Evolutionary conservation across 2,329 filamentous ascomycete species (phyloP).

Genomic region (Hirsutella minnesotensis): DNA sequence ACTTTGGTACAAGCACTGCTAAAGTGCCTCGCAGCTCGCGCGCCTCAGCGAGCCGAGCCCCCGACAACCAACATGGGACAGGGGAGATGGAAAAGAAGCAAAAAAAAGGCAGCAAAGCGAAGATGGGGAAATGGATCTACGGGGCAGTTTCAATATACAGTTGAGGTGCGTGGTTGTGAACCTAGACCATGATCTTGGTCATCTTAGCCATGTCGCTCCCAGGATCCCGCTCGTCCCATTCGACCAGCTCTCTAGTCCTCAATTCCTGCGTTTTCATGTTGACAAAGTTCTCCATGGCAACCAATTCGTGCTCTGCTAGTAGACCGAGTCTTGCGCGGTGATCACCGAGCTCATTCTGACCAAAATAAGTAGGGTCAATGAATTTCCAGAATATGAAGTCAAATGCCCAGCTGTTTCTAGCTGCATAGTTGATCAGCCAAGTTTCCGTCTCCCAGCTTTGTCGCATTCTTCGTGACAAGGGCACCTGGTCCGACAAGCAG

Average conservation of each 20-base stretch:
- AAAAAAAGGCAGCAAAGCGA: too few relatives aligned
- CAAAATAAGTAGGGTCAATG: conserved; percentile 20
- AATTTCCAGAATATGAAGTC: conserved; percentile 24
- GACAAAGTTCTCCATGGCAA: not conserved
- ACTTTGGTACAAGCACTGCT: too few relatives aligned
- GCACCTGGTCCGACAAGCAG: not conserved
- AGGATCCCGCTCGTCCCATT: not conserved
- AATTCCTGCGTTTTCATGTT: not conserved
- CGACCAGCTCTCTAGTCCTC: not conserved
- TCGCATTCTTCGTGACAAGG: conserved; percentile 18
- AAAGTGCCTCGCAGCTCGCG: too few relatives aligned
- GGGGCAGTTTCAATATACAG: too few relatives aligned
- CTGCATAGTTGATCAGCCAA: conserved; percentile 21
- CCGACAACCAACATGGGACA: too few relatives aligned
- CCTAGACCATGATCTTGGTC: too few relatives aligned
- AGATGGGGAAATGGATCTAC: too few relatives aligned
- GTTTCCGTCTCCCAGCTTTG: conserved; percentile 21
- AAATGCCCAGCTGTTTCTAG: conserved; percentile 23
- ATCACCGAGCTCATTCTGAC: conserved; percentile 7
- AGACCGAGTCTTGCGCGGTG: conserved; percentile 10
- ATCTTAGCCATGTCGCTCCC: conserved; percentile 1
- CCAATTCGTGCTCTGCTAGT: not conserved
- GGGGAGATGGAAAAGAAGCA: too few relatives aligned
- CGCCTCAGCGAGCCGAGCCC: too few relatives aligned
- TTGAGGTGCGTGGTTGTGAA: too few relatives aligned